Conservation (phyloP, 1,284 basidiomycete genomes). For the Naganishia liquefaciens region DNA sequence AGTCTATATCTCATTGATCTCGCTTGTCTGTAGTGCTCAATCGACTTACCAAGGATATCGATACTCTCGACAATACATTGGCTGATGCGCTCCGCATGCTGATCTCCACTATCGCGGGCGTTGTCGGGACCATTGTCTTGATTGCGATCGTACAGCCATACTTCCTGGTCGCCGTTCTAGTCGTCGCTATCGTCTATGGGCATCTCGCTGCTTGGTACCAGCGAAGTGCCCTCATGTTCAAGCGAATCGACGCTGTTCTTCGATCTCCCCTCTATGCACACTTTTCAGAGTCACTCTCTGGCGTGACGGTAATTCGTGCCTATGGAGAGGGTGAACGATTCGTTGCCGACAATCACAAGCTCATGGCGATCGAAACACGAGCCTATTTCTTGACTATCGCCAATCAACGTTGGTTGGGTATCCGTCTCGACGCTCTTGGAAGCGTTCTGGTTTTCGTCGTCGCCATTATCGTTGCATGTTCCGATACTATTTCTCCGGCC, state of each 20-base stretch:
- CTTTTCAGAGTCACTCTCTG: conserved; percentile 84
- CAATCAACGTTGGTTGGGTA: conserved; percentile 71
- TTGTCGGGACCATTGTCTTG: conserved; percentile 73
- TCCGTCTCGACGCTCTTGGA: conserved; percentile 83
- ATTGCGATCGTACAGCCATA: conserved; percentile 76
- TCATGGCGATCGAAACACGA: conserved; percentile 84
- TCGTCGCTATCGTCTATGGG: conserved; percentile 59
- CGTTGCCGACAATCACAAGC: conserved; percentile 68
- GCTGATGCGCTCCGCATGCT: conserved; percentile 76
- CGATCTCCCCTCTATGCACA: conserved; percentile 70
- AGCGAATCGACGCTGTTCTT: conserved; percentile 63
- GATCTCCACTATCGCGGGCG: conserved; percentile 63
- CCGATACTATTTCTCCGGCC: conserved; percentile 69
- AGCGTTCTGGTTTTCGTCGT: conserved; percentile 74
- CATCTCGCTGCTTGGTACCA: conserved; percentile 81
- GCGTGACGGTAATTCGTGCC: conserved; percentile 81
- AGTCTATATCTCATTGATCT: conserved; percentile 60
- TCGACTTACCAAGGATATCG: conserved; percentile 45
- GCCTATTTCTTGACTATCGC: conserved; percentile 83
- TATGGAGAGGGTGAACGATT: conserved; percentile 74
- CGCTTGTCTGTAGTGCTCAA: conserved; percentile 39
- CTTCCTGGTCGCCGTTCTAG: conserved; percentile 73
- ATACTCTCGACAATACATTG: conserved; percentile 54
- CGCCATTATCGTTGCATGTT: conserved; percentile 69
- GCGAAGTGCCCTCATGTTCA: conserved; percentile 82